phyloP scores from a whole-genome alignment of 495 filamentous ascomycete genomes.

The Hyaloscypha variabilis region DNA sequence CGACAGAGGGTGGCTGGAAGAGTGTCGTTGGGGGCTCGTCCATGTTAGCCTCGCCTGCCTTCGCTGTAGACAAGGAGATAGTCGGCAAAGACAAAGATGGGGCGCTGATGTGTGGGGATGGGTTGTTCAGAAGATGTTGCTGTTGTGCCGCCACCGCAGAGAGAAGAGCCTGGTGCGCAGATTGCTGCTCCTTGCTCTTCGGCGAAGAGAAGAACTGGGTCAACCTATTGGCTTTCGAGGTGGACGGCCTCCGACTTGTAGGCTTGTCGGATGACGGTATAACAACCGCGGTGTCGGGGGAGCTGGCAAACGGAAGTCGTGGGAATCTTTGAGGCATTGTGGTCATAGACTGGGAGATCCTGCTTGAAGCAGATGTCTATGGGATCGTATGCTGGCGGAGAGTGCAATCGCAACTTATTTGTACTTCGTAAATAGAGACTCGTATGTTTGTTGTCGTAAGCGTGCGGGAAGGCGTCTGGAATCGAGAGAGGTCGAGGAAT shows the following conservation, averaged over 20 bases:
- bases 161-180: slow-evolving; percentile 60
- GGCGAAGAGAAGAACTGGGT: slow-evolving; percentile 66
- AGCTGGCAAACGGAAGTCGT: slow-evolving; percentile 33
- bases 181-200: slow-evolving; percentile 62
- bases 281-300: slow-evolving; percentile 25
- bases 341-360: slow-evolving; percentile 16
- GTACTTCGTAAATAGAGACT: slow-evolving; percentile 1
- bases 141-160: slow-evolving; percentile 59
- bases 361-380: slow-evolving; percentile 5
- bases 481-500: not conserved
- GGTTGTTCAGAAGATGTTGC: slow-evolving; percentile 55
- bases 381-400: not conserved
- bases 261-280: slow-evolving; percentile 28
- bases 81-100: slow-evolving; percentile 81
- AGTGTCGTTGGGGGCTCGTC: slow-evolving; percentile 79
- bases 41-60: slow-evolving; percentile 73
- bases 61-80: slow-evolving; percentile 90
- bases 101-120: slow-evolving; percentile 67
- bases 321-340: slow-evolving; percentile 36
- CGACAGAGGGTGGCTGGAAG: slow-evolving; percentile 89
- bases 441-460: not conserved
- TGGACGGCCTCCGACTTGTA: slow-evolving; percentile 50
- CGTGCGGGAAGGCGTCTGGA: not conserved
- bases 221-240: slow-evolving; percentile 58
- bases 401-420: not conserved